Conservation (phyloP, 257 asterid genomes). For the Oldenlandia corymbosa region DNA sequence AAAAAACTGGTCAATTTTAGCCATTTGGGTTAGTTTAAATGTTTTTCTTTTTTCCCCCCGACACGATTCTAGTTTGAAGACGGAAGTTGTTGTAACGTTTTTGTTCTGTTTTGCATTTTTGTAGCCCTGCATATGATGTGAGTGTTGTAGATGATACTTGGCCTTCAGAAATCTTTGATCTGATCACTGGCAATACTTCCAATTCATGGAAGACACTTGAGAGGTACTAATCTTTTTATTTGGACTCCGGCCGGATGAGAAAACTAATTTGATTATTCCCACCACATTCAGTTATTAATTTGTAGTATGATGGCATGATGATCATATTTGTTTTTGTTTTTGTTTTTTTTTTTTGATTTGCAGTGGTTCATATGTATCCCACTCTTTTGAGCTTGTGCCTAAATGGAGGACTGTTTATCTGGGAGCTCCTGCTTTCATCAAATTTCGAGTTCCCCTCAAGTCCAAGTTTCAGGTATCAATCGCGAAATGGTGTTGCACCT, state of each 20-base stretch:
- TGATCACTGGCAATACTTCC: slow-evolving; percentile 53
- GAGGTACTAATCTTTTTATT: slow-evolving; percentile 32
- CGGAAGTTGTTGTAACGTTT: neutral
- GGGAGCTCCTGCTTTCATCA: slow-evolving; percentile 55
- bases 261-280: neutral
- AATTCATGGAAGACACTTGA: slow-evolving; percentile 54
- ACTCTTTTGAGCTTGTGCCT: slow-evolving; percentile 57
- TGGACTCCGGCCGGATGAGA: neutral
- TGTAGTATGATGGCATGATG: neutral
- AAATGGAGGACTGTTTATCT: slow-evolving; percentile 49
- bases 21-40: too few species aligned
- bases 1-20: too few species aligned
- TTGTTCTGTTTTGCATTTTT: neutral
- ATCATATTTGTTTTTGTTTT: neutral
- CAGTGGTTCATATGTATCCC: slow-evolving; percentile 64
- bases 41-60: too few species aligned
- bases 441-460: slow-evolving; percentile 45
- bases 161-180: slow-evolving; percentile 46
- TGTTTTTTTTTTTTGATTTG: too few species aligned
- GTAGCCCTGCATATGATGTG: slow-evolving; percentile 60
- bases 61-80: neutral
- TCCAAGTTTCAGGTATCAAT: slow-evolving; percentile 54
- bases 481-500: too few species aligned
- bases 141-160: slow-evolving; percentile 53
- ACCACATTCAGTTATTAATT: neutral